phyloP scores from a whole-genome alignment of 345 rosid species.

The Aquilaria yunnanensis region DNA sequence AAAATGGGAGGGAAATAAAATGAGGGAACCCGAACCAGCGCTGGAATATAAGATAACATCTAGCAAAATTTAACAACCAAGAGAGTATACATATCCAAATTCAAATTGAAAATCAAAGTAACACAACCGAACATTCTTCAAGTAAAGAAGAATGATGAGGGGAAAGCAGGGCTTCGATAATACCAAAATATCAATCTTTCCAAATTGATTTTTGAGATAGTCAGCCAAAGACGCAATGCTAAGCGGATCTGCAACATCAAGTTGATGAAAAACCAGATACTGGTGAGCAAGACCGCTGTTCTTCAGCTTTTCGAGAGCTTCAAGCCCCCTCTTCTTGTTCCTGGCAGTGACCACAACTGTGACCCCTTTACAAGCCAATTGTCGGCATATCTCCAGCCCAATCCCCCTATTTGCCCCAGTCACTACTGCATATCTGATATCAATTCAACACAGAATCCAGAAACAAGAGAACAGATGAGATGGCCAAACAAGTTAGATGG shows the following conservation, averaged over 20 bases:
- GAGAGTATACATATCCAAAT: no score
- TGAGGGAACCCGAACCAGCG: no score
- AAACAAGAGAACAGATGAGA: not conserved
- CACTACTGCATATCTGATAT: conserved; percentile 36
- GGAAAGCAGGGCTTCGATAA: not conserved
- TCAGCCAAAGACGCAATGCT: conserved; percentile 28
- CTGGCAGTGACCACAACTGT: conserved; percentile 34
- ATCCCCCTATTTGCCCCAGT: conserved; percentile 49
- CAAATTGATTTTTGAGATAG: conserved; percentile 27
- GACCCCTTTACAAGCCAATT: conserved; percentile 26
- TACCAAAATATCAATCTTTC: conserved; percentile 51
- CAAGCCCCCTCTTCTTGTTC: conserved; percentile 34
- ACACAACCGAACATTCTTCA: conserved; percentile 19
- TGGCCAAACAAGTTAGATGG: not conserved
- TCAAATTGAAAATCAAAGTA: no score
- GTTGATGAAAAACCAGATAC: conserved; percentile 33
- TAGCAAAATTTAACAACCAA: no score
- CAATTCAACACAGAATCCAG: not conserved
- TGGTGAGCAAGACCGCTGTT: conserved; percentile 23
- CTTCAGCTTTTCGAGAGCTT: conserved; percentile 38
- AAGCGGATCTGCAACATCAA: conserved; percentile 41
- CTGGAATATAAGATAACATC: no score
- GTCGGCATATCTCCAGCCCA: conserved; percentile 36
- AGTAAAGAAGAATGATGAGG: not conserved
- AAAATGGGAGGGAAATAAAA: no score